Evolutionary conservation across 225 moss, liverwort and hornwort species (phyloP).

Genomic region (Bryoerythrophyllum caledonicum): DNA sequence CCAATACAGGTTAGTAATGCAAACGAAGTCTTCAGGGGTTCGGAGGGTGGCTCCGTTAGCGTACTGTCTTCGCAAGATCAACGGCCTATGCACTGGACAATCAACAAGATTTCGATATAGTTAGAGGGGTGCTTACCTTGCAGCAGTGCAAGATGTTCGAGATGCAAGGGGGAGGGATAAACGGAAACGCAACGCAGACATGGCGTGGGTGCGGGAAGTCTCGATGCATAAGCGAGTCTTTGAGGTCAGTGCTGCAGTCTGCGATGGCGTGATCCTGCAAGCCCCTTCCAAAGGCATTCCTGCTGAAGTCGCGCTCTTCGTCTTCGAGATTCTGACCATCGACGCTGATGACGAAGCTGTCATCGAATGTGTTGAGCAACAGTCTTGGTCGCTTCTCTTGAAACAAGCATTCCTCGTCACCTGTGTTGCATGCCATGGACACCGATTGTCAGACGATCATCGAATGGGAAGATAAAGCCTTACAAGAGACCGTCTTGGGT

Average conservation of each 20-base stretch:
- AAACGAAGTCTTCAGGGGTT: background rate
- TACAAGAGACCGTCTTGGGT: background rate
- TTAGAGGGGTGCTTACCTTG: slow-evolving; percentile 58
- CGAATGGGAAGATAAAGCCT: slow-evolving; percentile 2
- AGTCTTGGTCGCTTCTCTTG: slow-evolving; percentile 63
- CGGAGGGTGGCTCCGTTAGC: background rate
- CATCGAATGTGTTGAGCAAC: slow-evolving; percentile 58
- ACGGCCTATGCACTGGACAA: background rate
- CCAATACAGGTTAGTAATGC: slow-evolving; percentile 18
- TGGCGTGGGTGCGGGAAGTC: slow-evolving; percentile 94
- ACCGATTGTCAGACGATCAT: slow-evolving; percentile 22
- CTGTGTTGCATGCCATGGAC: slow-evolving; percentile 28
- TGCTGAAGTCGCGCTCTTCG: slow-evolving; percentile 41
- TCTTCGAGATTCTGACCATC: slow-evolving; percentile 47
- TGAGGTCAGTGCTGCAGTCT: slow-evolving; percentile 51
- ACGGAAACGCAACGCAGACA: slow-evolving; percentile 83
- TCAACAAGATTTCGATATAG: background rate
- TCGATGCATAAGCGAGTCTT: slow-evolving; percentile 58
- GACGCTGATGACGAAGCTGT: slow-evolving; percentile 56
- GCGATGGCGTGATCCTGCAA: slow-evolving; percentile 45
- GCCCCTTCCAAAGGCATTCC: slow-evolving; percentile 41
- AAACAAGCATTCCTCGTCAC: slow-evolving; percentile 51
- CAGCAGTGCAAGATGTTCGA: slow-evolving; percentile 94
- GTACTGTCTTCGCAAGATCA: background rate
- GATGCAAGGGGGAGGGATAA: slow-evolving; percentile 71